Evolutionary conservation across 345 rosid species (phyloP), one percentile per base, ranked within the genome.

Genomic region (Heritiera littoralis): DNA sequence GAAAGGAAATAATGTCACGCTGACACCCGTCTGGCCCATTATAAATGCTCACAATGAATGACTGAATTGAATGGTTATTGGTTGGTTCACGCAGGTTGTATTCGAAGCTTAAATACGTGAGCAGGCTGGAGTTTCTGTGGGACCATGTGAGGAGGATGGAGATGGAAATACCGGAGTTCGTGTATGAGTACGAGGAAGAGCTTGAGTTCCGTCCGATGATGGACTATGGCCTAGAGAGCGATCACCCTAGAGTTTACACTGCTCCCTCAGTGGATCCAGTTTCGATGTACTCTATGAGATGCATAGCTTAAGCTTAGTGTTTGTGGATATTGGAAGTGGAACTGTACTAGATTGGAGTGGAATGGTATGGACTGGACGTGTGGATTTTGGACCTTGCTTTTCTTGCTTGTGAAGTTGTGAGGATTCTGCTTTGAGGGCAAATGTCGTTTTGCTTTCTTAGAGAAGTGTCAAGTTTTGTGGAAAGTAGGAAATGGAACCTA

Each of bases 131-230:
- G 82, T 89, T 88, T 80, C 68, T 88, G 72, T 88, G 93, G 93
- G 87, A 89, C 35, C 87, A 88, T 7, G 86, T 89, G 48, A 85
- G 86, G 85, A 89, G 93, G 85, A 85, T 72, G 18, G 93, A 87
- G 90, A 81, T 86, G 18, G 87, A 84, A 83, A 73, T 91, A 48
- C 95, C 95, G 7, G 90, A 83, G 71, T 91, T 86, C 48, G 92
- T 82, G 77, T 78, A 78, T 32, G 93, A 90, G 10, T 84, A 89
- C 38, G 95, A 91, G 6, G 84, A 85, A 54, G 83, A 87, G 71
- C 45, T 86, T 78, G 93, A 90, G 75, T 76, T 63, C 74, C 85
- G 86, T 46, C 87, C 88, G 56, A 46, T 82, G 77, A 80, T 76
- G 76, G 88, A 87, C 73, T 89, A 86, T 63, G 91, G 89, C 6